Base-by-base conservation (phyloP, 1,284 basidiomycete species). In the Rhodotorula glutinis region DNA sequence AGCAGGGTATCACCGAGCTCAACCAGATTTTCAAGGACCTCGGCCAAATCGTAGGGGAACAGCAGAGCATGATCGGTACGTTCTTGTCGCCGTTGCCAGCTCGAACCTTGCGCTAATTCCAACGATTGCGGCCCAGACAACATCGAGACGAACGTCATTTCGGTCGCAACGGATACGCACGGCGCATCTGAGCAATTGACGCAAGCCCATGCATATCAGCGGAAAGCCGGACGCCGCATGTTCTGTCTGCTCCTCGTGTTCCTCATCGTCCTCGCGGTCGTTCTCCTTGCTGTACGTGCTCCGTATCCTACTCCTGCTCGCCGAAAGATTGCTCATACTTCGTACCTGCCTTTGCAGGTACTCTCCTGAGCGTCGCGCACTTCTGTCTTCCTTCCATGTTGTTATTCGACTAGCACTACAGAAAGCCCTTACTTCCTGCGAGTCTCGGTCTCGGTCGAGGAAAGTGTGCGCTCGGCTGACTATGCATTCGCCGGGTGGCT, bases 11-110 rank as follows among this genome's bases (percentile, higher is more conserved):
- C 62, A 92, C 97, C 76, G 95, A 99, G 78, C 82, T 99, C 55
- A 88, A 92, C 57, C 92, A 97, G 79, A 98, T 99, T 76, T 98
- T 99, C 84, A 86, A 92, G 52, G 95, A 98, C 80, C 81, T 99
- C 46, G 94, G 94, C 47, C 93, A 92, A 25, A 85, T 99, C 53
- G 93, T 99, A 2, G 87, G 88, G 72, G 92, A 98, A 77, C 96
- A 98, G 78, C 94, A 95, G 13, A 86, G 87, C 40, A 91, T 98
- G 88, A 83, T 99, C 62, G 92, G 93, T 95, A 69, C 67, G 88
- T 81, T 44, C 5, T 44, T 21, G 41, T 16, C 5, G 17, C 43
- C 43, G 43, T 16, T 3, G 23, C 10, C 13, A 30, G 30, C 16
- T 19, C 19, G 10, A 30, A 29, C 38, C 33, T 10, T 17, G 11